phyloP scores from a whole-genome alignment of 2,329 filamentous ascomycete genomes.

The Westerdykella sp. region DNA sequence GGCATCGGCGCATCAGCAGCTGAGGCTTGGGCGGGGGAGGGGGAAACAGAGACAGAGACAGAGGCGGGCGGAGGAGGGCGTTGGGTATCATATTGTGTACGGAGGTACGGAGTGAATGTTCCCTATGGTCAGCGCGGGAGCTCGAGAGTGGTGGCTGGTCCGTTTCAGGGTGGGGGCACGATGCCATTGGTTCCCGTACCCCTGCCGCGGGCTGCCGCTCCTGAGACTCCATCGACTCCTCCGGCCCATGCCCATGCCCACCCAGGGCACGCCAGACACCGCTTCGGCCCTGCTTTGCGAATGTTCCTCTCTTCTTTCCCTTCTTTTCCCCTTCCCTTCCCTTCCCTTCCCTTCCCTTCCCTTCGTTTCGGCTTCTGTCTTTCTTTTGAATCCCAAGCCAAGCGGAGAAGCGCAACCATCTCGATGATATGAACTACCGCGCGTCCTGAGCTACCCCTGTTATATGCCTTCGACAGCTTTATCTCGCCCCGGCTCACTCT shows the following conservation, averaged over 20 bases:
- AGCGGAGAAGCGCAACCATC: not conserved
- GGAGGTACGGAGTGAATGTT: too few relatives aligned
- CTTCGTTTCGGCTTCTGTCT: not conserved
- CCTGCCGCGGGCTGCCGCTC: not conserved
- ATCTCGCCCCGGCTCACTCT: not conserved
- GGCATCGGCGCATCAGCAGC: too few relatives aligned
- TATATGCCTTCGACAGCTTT: not conserved
- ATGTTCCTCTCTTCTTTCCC: not conserved
- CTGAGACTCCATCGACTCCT: not conserved
- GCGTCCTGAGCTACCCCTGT: slow-evolving; percentile 1
- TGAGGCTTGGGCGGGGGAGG: too few relatives aligned
- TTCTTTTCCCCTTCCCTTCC: not conserved
- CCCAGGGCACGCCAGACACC: not conserved
- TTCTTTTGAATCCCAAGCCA: slow-evolving; percentile 5
- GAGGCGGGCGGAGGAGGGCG: too few relatives aligned
- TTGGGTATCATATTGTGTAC: too few relatives aligned
- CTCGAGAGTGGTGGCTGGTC: too few relatives aligned
- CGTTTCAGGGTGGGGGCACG: too few relatives aligned
- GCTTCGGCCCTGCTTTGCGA: not conserved
- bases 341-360: not conserved
- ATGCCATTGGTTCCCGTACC: too few relatives aligned
- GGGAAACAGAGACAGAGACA: too few relatives aligned
- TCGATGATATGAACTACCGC: slow-evolving; percentile 1
- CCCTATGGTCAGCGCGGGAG: too few relatives aligned
- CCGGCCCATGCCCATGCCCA: not conserved